phyloP scores from a whole-genome alignment of 2,329 filamentous ascomycete genomes.

The Trichoderma pleuroti region DNA sequence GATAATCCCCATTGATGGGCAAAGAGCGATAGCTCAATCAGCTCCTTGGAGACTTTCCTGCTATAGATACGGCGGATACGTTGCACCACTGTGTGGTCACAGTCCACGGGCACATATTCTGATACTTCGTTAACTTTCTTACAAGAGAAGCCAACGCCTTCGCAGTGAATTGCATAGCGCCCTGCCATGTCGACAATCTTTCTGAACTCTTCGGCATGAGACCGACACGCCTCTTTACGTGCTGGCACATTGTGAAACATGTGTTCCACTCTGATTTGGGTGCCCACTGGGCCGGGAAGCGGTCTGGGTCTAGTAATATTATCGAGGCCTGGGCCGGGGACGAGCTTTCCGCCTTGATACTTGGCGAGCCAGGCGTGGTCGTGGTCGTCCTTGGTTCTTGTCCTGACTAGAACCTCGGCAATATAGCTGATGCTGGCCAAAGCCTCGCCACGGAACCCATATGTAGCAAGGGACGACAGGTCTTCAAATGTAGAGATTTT shows the following conservation, averaged over 20 bases:
- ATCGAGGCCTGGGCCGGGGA: too few relatives aligned
- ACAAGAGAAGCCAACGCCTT: conserved; percentile 89
- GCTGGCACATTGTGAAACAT: conserved; percentile 96
- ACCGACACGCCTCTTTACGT: conserved; percentile 83
- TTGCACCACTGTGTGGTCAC: conserved; percentile 69
- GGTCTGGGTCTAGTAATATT: too few relatives aligned
- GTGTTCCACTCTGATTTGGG: conserved; percentile 94
- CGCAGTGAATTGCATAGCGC: conserved; percentile 87
- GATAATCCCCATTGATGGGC: conserved; percentile 82
- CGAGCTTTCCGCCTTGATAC: conserved; percentile 79
- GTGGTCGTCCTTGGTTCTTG: conserved; percentile 86
- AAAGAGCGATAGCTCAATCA: conserved; percentile 69
- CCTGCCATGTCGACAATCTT: conserved; percentile 96
- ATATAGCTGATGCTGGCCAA: conserved; percentile 98
- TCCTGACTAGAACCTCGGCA: conserved; percentile 91
- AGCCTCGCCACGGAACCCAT: conserved; percentile 96
- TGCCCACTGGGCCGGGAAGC: conserved; percentile 83
- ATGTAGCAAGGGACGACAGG: conserved; percentile 82
- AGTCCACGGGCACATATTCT: too few relatives aligned
- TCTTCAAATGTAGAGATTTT: conserved; percentile 95
- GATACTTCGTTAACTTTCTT: conserved; percentile 92
- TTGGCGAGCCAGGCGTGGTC: conserved; percentile 89
- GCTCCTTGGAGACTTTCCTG: conserved; percentile 77
- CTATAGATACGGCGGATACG: conserved; percentile 90
- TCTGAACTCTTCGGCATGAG: conserved; percentile 89